phyloP scores from a whole-genome alignment of 495 filamentous ascomycete genomes.

The Trichoderma erinaceum region DNA sequence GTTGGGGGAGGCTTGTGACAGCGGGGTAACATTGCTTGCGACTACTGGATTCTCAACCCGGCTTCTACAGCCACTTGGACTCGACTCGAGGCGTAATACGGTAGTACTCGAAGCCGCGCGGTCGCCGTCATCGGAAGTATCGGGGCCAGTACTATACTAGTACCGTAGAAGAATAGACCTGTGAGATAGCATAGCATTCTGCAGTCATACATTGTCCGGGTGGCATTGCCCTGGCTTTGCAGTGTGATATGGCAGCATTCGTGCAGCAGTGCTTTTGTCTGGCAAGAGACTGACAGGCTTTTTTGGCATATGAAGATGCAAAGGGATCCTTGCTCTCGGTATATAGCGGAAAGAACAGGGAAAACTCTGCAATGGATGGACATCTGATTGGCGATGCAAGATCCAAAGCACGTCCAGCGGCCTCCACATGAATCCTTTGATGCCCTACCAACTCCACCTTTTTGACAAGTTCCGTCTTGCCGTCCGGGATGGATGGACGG shows the following conservation, averaged over 20 bases:
- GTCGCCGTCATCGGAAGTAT: slow-evolving; percentile 2
- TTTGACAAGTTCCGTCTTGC: neutral
- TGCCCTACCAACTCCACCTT: neutral
- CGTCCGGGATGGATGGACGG: neutral
- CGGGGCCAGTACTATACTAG: neutral
- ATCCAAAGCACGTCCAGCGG: neutral
- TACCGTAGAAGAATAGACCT: neutral
- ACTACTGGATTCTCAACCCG: neutral
- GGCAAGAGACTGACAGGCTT: neutral
- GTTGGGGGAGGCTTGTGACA: neutral
- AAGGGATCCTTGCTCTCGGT: neutral
- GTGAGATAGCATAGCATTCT: neutral
- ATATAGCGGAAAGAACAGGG: neutral
- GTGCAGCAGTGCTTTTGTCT: neutral
- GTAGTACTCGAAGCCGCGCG: neutral
- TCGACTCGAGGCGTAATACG: neutral
- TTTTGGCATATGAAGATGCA: neutral
- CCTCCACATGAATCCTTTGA: slow-evolving; percentile 2
- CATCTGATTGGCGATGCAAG: neutral
- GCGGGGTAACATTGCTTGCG: neutral
- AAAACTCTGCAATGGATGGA: neutral
- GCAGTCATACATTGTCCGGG: neutral
- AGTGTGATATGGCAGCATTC: neutral
- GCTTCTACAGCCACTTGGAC: neutral
- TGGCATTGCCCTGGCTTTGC: neutral